phyloP scores from a whole-genome alignment of 208 protist genomes.

The Blastocrithidia nonstop region DNA sequence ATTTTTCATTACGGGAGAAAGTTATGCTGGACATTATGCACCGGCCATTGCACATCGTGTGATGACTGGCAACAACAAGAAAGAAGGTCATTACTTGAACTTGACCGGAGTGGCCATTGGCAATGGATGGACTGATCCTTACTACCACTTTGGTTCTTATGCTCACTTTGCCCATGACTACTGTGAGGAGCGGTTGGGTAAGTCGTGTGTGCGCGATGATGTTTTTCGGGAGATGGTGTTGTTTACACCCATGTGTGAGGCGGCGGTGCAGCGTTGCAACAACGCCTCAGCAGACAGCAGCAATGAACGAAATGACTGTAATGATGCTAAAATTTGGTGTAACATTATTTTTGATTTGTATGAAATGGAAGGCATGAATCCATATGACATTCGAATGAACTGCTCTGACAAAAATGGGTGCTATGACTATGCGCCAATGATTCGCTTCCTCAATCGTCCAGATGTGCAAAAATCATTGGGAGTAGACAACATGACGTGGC shows the following conservation, averaged over 20 bases:
- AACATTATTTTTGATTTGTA: conserved; percentile 9
- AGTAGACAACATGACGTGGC: conserved; percentile 23
- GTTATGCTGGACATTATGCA: conserved; percentile 67
- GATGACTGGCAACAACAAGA: neutral
- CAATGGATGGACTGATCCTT: conserved; percentile 78
- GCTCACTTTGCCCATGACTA: conserved; percentile 35
- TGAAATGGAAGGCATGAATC: conserved; percentile 29
- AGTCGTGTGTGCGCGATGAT: conserved; percentile 19
- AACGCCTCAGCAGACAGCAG: conserved; percentile 14
- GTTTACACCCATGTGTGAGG: neutral
- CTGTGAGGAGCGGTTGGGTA: conserved; percentile 19
- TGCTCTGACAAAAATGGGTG: too few relatives aligned
- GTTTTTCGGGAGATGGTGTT: conserved; percentile 17
- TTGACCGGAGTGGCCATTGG: conserved; percentile 56
- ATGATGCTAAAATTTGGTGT: too few relatives aligned
- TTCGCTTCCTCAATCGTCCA: conserved; percentile 20
- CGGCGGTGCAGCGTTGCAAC: conserved; percentile 1
- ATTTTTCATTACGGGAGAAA: conserved; percentile 73
- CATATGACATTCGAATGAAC: conserved; percentile 48
- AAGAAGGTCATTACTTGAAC: conserved; percentile 12
- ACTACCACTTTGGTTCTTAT: conserved; percentile 61
- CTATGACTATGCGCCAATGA: conserved; percentile 48
- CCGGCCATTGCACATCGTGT: conserved; percentile 20
- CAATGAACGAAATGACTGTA: too few relatives aligned
- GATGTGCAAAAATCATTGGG: conserved; percentile 39